Evolutionary conservation across 352 stramenopile genomes (phyloP).

Genomic region (Pythium biforme): DNA sequence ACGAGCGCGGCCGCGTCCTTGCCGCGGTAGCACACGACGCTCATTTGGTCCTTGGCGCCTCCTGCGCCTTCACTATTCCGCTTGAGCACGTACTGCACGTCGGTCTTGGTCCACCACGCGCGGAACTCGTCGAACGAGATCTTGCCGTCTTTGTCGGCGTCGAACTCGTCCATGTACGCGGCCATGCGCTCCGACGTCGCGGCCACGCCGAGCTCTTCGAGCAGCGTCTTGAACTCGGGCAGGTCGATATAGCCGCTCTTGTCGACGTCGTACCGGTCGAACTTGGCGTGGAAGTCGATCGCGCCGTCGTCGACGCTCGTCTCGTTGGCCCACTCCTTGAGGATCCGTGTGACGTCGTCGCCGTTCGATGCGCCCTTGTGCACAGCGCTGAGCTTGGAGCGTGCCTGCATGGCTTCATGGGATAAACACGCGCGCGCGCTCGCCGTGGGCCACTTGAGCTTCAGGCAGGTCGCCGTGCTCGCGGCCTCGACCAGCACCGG

Average conservation of each 20-base stretch:
- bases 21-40: conserved; percentile 74
- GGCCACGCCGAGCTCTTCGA: conserved; percentile 84
- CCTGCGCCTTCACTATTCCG: conserved; percentile 37
- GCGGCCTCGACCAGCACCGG: conserved; percentile 39
- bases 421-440: conserved; percentile 49
- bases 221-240: conserved; percentile 78
- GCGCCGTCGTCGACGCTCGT: conserved; percentile 68
- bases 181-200: conserved; percentile 76
- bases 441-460: conserved; percentile 51
- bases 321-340: conserved; percentile 87
- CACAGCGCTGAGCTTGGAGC: conserved; percentile 29
- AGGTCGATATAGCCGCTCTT: conserved; percentile 78
- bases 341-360: conserved; percentile 62
- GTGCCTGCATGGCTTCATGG: conserved; percentile 43
- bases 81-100: conserved; percentile 87
- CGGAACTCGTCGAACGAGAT: conserved; percentile 89
- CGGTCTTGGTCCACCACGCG: conserved; percentile 81
- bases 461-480: conserved; percentile 27
- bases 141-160: conserved; percentile 74
- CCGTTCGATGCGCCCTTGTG: conserved; percentile 38
- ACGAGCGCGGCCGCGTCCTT: conserved; percentile 42
- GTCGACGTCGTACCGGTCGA: conserved; percentile 73
- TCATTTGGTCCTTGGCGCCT: conserved; percentile 40
- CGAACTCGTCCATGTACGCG: conserved; percentile 84
- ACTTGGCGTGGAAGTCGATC: conserved; percentile 73